A percentile compares a stretch with the other conserved stretches of the same genome.
phyloP scores from a whole-genome alignment of 2,329 filamentous ascomycete genomes.

The Sporothrix globosa region DNA sequence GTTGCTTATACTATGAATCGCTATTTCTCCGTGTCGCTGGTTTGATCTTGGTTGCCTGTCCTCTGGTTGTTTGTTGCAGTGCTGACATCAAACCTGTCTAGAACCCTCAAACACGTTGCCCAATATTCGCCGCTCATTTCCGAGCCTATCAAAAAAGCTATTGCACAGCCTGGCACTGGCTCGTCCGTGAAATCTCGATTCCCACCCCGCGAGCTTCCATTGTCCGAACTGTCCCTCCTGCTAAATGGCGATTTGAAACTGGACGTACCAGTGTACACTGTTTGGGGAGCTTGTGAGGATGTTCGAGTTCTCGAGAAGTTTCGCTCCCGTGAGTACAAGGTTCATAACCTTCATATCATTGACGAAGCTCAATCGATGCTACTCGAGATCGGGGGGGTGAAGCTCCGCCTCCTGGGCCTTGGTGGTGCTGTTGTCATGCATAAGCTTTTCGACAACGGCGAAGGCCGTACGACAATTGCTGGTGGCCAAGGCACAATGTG shows the following conservation, averaged over 20 bases:
- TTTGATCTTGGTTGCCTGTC: background rate
- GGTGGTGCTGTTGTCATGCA: constrained; percentile 99
- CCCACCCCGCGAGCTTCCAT: constrained; percentile 75
- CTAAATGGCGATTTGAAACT: constrained; percentile 86
- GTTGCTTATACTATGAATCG: constrained; percentile 42
- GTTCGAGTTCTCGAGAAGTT: constrained; percentile 97
- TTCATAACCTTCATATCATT: constrained; percentile 96
- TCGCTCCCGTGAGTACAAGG: constrained; percentile 95
- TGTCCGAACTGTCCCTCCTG: constrained; percentile 90
- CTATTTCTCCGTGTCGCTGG: background rate
- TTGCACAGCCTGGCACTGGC: constrained; percentile 62
- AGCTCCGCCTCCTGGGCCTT: constrained; percentile 88
- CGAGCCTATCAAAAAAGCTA: constrained; percentile 72
- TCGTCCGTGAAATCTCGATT: constrained; percentile 87
- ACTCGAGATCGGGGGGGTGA: constrained; percentile 91
- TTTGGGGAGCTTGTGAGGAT: constrained; percentile 99
- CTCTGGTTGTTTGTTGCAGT: background rate
- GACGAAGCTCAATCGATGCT: constrained; percentile 96
- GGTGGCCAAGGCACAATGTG: constrained; percentile 99
- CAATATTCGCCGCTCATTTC: constrained; percentile 95
- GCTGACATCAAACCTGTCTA: constrained; percentile 45
- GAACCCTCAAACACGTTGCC: constrained; percentile 95
- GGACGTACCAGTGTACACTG: constrained; percentile 95
- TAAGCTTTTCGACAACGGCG: constrained; percentile 98
- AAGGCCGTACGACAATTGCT: constrained; percentile 95